These are phyloP conservation scores for Grigorovia humatica DNA, from an alignment of 805 yeast genomes.

Conservation along the genomic window DNA sequence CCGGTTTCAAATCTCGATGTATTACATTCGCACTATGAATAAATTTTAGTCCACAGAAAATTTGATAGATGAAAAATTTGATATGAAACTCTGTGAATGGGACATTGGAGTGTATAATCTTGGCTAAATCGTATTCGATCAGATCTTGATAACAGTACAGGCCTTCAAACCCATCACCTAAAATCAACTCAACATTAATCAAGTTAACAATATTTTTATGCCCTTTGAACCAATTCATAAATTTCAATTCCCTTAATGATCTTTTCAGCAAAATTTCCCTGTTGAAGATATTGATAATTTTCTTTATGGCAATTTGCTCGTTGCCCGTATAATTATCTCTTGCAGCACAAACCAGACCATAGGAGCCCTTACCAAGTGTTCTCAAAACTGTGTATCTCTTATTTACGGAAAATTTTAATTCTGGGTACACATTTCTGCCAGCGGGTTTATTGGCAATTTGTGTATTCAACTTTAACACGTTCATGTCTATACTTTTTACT, in stretches of 20 bases:
- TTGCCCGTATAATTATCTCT: slow-evolving; percentile 18
- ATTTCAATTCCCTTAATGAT: slow-evolving; percentile 72
- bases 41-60: slow-evolving; percentile 76
- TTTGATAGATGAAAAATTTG: slow-evolving; percentile 65
- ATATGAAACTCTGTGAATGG: slow-evolving; percentile 81
- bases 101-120: slow-evolving; percentile 66
- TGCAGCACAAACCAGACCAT: slow-evolving; percentile 79
- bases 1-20: slow-evolving; percentile 89
- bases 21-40: slow-evolving; percentile 88
- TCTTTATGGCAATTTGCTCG: slow-evolving; percentile 59
- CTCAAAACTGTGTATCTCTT: slow-evolving; percentile 46
- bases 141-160: slow-evolving; percentile 82
- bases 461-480: not conserved
- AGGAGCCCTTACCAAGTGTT: slow-evolving; percentile 73
- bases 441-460: not conserved
- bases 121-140: slow-evolving; percentile 70
- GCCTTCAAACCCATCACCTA: slow-evolving; percentile 65
- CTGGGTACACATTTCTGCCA: slow-evolving; percentile 33
- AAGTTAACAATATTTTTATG: slow-evolving; percentile 72
- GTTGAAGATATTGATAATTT: slow-evolving; percentile 59
- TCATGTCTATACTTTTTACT: not conserved
- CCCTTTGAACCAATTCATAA: slow-evolving; percentile 76
- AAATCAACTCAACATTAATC: slow-evolving; percentile 63
- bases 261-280: slow-evolving; percentile 61
- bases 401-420: slow-evolving; percentile 53